phyloP scores from a whole-genome alignment of 352 stramenopile species.

The Halophytophthora polymorphica region DNA sequence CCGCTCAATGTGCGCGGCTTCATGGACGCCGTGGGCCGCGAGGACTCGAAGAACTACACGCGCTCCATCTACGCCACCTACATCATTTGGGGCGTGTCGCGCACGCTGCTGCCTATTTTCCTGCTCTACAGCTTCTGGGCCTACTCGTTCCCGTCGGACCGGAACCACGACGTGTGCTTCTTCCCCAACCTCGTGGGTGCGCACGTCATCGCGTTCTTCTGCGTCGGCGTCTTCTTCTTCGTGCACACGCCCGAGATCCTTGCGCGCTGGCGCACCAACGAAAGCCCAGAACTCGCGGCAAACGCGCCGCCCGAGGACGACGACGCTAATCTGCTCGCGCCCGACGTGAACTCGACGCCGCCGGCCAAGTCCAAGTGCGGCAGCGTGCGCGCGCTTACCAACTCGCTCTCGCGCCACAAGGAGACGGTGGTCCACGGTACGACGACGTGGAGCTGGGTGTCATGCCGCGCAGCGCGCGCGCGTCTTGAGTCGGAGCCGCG shows the following conservation, averaged over 20 bases:
- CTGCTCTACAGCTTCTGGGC: conserved; percentile 74
- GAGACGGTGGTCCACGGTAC: conserved; percentile 43
- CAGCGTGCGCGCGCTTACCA: conserved; percentile 35
- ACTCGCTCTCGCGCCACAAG: conserved; percentile 46
- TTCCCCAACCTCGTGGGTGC: conserved; percentile 74
- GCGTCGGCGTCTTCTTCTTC: conserved; percentile 79
- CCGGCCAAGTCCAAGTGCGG: conserved; percentile 21
- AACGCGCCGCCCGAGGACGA: conserved; percentile 10
- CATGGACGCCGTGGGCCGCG: conserved; percentile 61
- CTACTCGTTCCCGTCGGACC: conserved; percentile 64
- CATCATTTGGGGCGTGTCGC: conserved; percentile 68
- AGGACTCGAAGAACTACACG: conserved; percentile 63
- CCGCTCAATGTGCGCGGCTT: conserved; percentile 75
- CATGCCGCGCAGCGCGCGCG: conserved; percentile 40
- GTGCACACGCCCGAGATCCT: conserved; percentile 77
- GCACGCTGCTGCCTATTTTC: conserved; percentile 71
- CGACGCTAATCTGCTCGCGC: conserved; percentile 20
- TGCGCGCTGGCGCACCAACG: conserved; percentile 24
- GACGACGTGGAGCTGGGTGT: conserved; percentile 59
- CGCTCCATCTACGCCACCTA: conserved; percentile 76
- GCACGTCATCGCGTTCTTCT: conserved; percentile 80
- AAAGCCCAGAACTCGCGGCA: conserved; percentile 13
- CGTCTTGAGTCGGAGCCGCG: conserved; percentile 15
- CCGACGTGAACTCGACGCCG: conserved; percentile 22
- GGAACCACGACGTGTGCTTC: conserved; percentile 74